Percentiles rank a stretch among this genome's conserved stretches.
Evolutionary conservation across 805 yeast genomes (phyloP).

Genomic region (Candida namnaoensis): DNA sequence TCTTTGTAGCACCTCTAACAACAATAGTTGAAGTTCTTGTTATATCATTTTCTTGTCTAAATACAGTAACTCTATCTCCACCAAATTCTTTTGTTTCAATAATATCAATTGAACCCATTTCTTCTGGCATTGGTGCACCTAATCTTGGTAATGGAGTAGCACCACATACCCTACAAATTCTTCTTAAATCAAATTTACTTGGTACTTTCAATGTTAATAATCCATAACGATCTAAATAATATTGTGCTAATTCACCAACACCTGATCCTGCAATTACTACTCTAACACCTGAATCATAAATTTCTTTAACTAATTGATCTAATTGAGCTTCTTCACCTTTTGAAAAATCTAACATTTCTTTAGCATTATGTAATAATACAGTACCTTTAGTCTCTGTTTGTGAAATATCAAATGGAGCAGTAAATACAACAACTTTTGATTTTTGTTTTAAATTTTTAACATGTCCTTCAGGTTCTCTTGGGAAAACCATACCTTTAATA

Average conservation of each 20-base stretch:
- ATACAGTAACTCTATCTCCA: constrained; percentile 92
- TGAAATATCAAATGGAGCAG: constrained; percentile 90
- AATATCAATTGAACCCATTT: constrained; percentile 79
- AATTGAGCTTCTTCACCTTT: constrained; percentile 95
- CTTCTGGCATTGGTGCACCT: constrained; percentile 94
- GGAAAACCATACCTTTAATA: constrained; percentile 96
- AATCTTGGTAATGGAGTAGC: constrained; percentile 92
- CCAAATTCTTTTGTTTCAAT: constrained; percentile 94
- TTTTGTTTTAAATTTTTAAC: constrained; percentile 51
- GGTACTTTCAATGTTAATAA: constrained; percentile 84
- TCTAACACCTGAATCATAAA: constrained; percentile 74
- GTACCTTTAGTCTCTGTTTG: constrained; percentile 99
- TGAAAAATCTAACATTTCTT: constrained; percentile 93
- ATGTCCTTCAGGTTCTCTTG: constrained; percentile 93
- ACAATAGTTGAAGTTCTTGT: constrained; percentile 90
- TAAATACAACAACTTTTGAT: constrained; percentile 85
- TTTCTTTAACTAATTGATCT: constrained; percentile 76
- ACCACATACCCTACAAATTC: constrained; percentile 93
- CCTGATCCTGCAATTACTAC: constrained; percentile 94
- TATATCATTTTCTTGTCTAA: constrained; percentile 58
- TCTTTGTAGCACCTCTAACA: constrained; percentile 94
- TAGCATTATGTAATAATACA: constrained; percentile 88
- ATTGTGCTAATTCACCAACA: constrained; percentile 88
- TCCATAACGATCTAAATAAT: constrained; percentile 80
- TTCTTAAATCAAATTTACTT: constrained; percentile 88